These are phyloP conservation scores for Colletotrichum brevisporum DNA, from an alignment of 2,329 filamentous ascomycete species.

Conservation along the genomic window DNA sequence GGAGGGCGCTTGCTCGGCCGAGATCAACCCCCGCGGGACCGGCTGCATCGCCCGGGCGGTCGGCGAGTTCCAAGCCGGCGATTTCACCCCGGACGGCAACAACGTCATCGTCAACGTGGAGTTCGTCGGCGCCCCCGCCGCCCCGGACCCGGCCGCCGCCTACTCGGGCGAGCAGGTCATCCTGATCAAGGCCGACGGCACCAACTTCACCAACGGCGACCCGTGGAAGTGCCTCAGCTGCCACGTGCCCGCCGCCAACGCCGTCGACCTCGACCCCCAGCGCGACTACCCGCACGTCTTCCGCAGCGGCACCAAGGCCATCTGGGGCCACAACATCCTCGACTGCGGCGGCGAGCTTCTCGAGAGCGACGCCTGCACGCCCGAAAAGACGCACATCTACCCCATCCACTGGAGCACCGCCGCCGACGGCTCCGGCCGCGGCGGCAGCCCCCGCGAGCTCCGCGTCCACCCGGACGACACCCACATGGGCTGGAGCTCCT, in stretches of 20 bases:
- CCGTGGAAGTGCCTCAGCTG: slow-evolving; percentile 64
- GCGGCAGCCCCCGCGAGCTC: slow-evolving; percentile 56
- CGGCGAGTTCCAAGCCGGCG: slow-evolving; percentile 34
- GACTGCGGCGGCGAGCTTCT: slow-evolving; percentile 54
- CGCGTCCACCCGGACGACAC: slow-evolving; percentile 61
- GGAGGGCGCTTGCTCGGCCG: slow-evolving; percentile 50
- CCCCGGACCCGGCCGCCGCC: slow-evolving; percentile 55
- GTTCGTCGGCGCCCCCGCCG: slow-evolving; percentile 57
- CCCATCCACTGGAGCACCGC: slow-evolving; percentile 55
- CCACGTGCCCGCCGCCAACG: slow-evolving; percentile 53
- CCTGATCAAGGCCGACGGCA: slow-evolving; percentile 57
- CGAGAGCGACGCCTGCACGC: slow-evolving; percentile 52
- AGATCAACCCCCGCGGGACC: slow-evolving; percentile 51
- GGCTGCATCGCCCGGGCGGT: slow-evolving; percentile 52
- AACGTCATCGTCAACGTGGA: slow-evolving; percentile 56
- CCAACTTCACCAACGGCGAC: slow-evolving; percentile 58
- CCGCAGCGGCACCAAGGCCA: slow-evolving; percentile 51
- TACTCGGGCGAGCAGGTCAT: slow-evolving; percentile 58
- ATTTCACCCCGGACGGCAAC: slow-evolving; percentile 57
- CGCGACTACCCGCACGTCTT: slow-evolving; percentile 60
- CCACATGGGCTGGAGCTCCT: slow-evolving; percentile 59
- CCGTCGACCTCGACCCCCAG: slow-evolving; percentile 41
- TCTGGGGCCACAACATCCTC: slow-evolving; percentile 53
- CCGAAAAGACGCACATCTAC: slow-evolving; percentile 54
- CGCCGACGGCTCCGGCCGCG: slow-evolving; percentile 48